These are phyloP conservation scores for Ceratobasidium sp. DNA, from an alignment of 1,284 basidiomycete genomes.

Conservation along the genomic window DNA sequence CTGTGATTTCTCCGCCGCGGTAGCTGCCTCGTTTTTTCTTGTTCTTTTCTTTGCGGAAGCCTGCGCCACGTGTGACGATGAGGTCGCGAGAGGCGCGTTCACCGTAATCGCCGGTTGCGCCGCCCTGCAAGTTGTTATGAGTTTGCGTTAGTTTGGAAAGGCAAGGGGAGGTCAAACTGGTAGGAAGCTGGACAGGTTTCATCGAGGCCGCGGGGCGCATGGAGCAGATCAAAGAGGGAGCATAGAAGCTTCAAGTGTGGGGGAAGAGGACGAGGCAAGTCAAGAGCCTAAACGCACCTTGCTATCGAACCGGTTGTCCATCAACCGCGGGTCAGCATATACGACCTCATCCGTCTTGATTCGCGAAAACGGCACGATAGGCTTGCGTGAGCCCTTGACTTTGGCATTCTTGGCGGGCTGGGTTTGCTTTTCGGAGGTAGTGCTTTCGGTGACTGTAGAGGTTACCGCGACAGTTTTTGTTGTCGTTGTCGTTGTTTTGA, in stretches of 20 bases:
- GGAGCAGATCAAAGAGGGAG: background rate
- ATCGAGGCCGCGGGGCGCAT: too few relatives aligned
- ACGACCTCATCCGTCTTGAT: constrained; percentile 76
- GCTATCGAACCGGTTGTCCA: constrained; percentile 85
- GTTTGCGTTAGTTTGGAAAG: background rate
- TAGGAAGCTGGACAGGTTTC: too few relatives aligned
- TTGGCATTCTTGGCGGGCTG: constrained; percentile 50
- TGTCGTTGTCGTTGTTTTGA: constrained; percentile 50
- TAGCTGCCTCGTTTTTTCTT: constrained; percentile 98
- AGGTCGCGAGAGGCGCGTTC: constrained; percentile 86
- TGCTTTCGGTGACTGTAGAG: constrained; percentile 37
- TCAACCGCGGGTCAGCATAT: constrained; percentile 67
- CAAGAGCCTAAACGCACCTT: constrained; percentile 63
- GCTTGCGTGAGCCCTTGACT: constrained; percentile 52
- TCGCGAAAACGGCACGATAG: constrained; percentile 75
- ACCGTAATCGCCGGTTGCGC: constrained; percentile 83
- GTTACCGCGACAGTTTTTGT: constrained; percentile 54
- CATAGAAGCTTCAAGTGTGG: constrained; percentile 28
- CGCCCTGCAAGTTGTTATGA: constrained; percentile 59
- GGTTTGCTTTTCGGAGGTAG: constrained; percentile 43
- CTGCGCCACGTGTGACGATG: constrained; percentile 91
- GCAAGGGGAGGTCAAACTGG: background rate
- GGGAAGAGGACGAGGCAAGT: background rate
- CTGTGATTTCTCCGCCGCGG: constrained; percentile 90
- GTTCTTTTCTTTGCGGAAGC: constrained; percentile 99